Evolutionary conservation across 805 yeast genomes (phyloP).

Genomic region (Pichia eremophila): DNA sequence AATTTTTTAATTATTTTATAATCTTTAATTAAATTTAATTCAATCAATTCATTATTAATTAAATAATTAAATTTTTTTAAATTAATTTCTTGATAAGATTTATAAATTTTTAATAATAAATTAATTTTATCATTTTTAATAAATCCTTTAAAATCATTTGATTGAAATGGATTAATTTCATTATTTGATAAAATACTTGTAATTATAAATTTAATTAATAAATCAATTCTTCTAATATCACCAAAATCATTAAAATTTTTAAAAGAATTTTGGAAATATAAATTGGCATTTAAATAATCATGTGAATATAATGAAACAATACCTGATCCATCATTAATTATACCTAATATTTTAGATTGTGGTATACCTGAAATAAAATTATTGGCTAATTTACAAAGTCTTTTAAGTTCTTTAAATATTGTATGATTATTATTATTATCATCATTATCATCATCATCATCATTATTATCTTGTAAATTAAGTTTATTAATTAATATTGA

Average conservation of each 20-base stretch:
- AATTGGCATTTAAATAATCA: conserved; percentile 46
- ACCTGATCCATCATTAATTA: conserved; percentile 72
- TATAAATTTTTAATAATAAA: conserved; percentile 20
- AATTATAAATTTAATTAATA: conserved; percentile 53
- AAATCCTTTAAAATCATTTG: conserved; percentile 50
- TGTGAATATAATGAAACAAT: conserved; percentile 51
- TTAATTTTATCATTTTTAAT: conserved; percentile 13
- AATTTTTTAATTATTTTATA: conserved; percentile 16
- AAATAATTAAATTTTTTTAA: conserved; percentile 17
- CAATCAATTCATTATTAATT: conserved; percentile 5
- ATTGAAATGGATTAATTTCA: conserved; percentile 61
- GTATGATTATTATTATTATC: background rate
- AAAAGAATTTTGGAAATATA: conserved; percentile 40
- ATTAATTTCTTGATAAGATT: conserved; percentile 19
- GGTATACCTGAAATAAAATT: conserved; percentile 53
- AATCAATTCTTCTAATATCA: conserved; percentile 44
- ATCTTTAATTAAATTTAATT: conserved; percentile 2
- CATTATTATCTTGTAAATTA: background rate
- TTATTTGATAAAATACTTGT: conserved; percentile 55
- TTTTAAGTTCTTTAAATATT: conserved; percentile 29
- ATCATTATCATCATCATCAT: too few relatives aligned
- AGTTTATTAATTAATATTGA: conserved; percentile 23
- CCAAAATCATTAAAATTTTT: conserved; percentile 47
- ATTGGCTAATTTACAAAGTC: conserved; percentile 40
- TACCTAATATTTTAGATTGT: conserved; percentile 66